phyloP scores from a whole-genome alignment of 129 eudicot species.

The Saposhnikovia divaricata region DNA sequence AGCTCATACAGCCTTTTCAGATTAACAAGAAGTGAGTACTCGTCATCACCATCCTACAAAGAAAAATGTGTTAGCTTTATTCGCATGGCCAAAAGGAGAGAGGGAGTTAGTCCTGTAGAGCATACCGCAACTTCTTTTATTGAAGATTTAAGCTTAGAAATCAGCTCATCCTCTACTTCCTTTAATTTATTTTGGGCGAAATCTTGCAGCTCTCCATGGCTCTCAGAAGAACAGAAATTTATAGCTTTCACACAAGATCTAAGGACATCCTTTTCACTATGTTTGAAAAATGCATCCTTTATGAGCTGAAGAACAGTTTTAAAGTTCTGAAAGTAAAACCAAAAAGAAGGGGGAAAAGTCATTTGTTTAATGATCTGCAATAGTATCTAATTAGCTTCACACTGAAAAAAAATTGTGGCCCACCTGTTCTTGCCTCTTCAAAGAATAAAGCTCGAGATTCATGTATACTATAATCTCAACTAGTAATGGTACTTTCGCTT shows the following conservation, averaged over 20 bases:
- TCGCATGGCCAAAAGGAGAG: neutral
- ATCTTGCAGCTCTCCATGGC: conserved; percentile 86
- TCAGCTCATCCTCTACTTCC: conserved; percentile 80
- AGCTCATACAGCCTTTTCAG: conserved; percentile 90
- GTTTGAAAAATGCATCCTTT: conserved; percentile 86
- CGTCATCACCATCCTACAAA: conserved; percentile 91
- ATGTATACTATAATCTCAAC: conserved; percentile 62
- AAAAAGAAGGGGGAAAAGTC: neutral
- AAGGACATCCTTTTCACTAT: conserved; percentile 87
- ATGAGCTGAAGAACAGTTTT: conserved; percentile 60
- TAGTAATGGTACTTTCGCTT: conserved; percentile 71
- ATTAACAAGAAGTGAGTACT: conserved; percentile 84
- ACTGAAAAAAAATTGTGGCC: neutral
- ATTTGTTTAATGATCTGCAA: neutral
- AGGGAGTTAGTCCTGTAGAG: conserved; percentile 1
- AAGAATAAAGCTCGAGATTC: conserved; percentile 89
- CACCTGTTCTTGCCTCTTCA: conserved; percentile 96
- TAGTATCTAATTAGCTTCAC: neutral
- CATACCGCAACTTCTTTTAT: conserved; percentile 79
- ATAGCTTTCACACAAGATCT: conserved; percentile 85
- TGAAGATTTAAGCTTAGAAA: conserved; percentile 64
- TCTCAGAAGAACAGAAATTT: conserved; percentile 61
- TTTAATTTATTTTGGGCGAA: conserved; percentile 66
- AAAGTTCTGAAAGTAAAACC: conserved; percentile 44
- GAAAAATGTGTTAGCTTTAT: conserved; percentile 16